Conservation (phyloP, 1,139 yeast species). For the Geotrichum fermentans region DNA sequence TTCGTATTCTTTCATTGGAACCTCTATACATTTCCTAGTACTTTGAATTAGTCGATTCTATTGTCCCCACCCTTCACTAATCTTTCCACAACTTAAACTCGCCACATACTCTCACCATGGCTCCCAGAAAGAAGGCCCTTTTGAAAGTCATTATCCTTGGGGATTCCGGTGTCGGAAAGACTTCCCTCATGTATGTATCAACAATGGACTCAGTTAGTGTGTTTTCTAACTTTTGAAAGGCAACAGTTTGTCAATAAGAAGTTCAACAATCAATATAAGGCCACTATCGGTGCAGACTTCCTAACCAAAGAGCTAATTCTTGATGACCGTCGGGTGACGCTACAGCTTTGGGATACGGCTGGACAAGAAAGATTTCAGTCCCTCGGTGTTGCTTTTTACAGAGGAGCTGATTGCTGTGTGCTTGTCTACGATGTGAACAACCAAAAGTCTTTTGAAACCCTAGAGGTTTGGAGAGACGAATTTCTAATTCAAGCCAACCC, state of each 20-base stretch:
- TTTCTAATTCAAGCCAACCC: constrained; percentile 90
- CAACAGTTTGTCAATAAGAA: constrained; percentile 94
- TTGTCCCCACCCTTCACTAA: background rate
- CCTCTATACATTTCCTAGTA: too few species aligned
- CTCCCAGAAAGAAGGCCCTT: constrained; percentile 80
- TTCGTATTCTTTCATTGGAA: background rate
- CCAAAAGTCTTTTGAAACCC: constrained; percentile 83
- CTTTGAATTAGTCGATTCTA: background rate
- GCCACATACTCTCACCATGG: constrained; percentile 42
- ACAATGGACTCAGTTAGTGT: background rate
- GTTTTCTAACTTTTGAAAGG: constrained; percentile 29
- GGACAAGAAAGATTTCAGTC: constrained; percentile 90
- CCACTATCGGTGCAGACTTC: constrained; percentile 97
- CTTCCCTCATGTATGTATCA: constrained; percentile 61
- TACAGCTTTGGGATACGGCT: constrained; percentile 90
- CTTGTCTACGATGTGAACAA: constrained; percentile 92
- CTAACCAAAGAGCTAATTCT: constrained; percentile 82
- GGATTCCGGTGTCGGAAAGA: constrained; percentile 97
- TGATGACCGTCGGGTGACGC: constrained; percentile 74
- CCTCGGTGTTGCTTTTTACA: constrained; percentile 92
- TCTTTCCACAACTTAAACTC: background rate
- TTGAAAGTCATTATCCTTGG: constrained; percentile 92
- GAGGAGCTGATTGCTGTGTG: constrained; percentile 98
- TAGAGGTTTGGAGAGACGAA: constrained; percentile 93
- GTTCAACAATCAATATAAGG: constrained; percentile 93